Evolutionary conservation across 345 rosid species (phyloP).

Genomic region (Eutrema heterophyllum): DNA sequence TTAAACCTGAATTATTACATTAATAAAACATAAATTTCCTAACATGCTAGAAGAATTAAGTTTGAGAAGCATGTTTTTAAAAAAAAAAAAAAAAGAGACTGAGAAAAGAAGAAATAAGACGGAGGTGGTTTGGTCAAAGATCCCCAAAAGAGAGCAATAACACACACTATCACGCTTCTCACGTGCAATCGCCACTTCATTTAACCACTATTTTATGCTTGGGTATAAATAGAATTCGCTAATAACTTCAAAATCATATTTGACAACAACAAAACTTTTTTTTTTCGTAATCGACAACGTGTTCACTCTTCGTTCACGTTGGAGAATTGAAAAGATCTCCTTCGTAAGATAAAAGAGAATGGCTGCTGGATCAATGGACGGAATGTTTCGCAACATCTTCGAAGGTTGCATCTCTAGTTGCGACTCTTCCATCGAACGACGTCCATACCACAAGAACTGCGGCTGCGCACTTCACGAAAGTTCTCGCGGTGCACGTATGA

Average conservation of each 20-base stretch:
- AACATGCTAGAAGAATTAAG: too few species aligned
- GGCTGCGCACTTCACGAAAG: slow-evolving; percentile 51
- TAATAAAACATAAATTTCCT: too few species aligned
- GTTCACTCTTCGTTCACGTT: slow-evolving; percentile 2
- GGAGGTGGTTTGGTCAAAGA: slow-evolving; percentile 18
- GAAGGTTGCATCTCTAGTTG: slow-evolving; percentile 54
- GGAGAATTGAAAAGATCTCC: not conserved
- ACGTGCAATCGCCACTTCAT: not conserved
- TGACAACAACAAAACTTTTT: slow-evolving; percentile 8
- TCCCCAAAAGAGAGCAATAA: slow-evolving; percentile 17
- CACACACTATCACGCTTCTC: slow-evolving; percentile 13
- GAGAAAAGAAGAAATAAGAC: not conserved
- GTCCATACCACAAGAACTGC: slow-evolving; percentile 69
- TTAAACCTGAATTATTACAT: too few species aligned
- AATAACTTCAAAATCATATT: not conserved
- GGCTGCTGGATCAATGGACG: slow-evolving; percentile 51
- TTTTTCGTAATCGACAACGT: not conserved
- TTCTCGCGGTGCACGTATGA: not conserved
- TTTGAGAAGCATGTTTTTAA: too few species aligned
- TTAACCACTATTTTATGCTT: not conserved
- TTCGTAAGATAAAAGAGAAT: slow-evolving; percentile 22
- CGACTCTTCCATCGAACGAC: slow-evolving; percentile 43
- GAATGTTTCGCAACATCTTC: slow-evolving; percentile 46
- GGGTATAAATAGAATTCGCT: not conserved
- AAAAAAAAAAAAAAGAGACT: not conserved